A percentile compares a stretch with the other conserved stretches of the same genome.
phyloP scores from a whole-genome alignment of 2,329 filamentous ascomycete genomes.

The Colletotrichum sp. region DNA sequence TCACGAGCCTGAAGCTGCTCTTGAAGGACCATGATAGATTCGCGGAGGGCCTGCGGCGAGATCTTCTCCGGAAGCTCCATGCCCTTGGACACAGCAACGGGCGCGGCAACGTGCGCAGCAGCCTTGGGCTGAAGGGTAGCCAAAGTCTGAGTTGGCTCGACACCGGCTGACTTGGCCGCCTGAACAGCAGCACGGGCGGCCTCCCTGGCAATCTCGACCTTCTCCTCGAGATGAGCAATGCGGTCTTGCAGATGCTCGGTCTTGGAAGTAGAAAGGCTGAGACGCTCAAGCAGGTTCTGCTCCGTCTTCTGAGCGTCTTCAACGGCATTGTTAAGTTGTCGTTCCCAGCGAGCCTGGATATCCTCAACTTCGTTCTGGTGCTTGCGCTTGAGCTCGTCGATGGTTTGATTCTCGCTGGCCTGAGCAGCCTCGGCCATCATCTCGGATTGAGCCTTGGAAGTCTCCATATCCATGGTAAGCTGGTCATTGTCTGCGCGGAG shows the following conservation, averaged over 20 bases:
- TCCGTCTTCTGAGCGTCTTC: constrained; percentile 86
- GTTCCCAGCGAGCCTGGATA: constrained; percentile 75
- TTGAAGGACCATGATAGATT: constrained; percentile 95
- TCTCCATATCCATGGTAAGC: constrained; percentile 79
- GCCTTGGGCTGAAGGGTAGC: constrained; percentile 35
- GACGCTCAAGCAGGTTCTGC: constrained; percentile 78
- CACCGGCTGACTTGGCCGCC: constrained; percentile 68
- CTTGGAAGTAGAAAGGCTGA: constrained; percentile 84
- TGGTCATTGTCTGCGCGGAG: constrained; percentile 79
- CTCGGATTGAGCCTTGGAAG: constrained; percentile 79
- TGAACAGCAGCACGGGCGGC: constrained; percentile 83
- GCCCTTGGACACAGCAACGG: constrained; percentile 34
- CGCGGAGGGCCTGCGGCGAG: constrained; percentile 90
- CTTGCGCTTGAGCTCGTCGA: constrained; percentile 58
- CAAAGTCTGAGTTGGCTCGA: constrained; percentile 33
- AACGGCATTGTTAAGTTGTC: constrained; percentile 72
- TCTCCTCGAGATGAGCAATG: constrained; percentile 84
- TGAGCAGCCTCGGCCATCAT: constrained; percentile 84
- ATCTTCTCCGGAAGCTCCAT: constrained; percentile 79
- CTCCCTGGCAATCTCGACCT: constrained; percentile 86
- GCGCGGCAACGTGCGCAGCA: constrained; percentile 45
- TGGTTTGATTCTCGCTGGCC: constrained; percentile 64
- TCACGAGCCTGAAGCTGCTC: constrained; percentile 97
- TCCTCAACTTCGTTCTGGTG: constrained; percentile 77
- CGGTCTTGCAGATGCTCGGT: constrained; percentile 86